phyloP scores from a whole-genome alignment of 768 basidiomycete genomes.

The Epithele typhae region DNA sequence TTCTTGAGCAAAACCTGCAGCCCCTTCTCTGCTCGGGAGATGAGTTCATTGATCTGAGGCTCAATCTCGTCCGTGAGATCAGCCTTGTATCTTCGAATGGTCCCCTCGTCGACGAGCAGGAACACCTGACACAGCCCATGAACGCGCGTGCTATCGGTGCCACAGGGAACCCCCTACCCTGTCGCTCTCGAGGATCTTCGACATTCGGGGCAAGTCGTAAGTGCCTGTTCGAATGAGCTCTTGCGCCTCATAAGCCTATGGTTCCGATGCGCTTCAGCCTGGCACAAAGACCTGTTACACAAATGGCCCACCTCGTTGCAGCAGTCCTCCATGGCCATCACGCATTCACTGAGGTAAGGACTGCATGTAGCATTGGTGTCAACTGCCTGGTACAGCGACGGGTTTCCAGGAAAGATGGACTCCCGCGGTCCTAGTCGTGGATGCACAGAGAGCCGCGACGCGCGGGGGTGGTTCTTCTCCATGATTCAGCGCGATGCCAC shows the following conservation, averaged over 20 bases:
- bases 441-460: slow-evolving; percentile 47
- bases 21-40: slow-evolving; percentile 67
- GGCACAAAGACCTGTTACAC: too few species aligned
- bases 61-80: slow-evolving; percentile 78
- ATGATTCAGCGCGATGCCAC: slow-evolving; percentile 1
- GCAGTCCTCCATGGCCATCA: slow-evolving; percentile 74
- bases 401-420: slow-evolving; percentile 66
- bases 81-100: slow-evolving; percentile 68
- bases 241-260: slow-evolving; percentile 65
- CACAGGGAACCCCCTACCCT: slow-evolving; percentile 42
- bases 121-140: slow-evolving; percentile 50
- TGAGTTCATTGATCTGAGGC: slow-evolving; percentile 72
- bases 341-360: slow-evolving; percentile 70
- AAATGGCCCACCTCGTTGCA: slow-evolving; percentile 66
- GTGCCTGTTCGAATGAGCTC: slow-evolving; percentile 66
- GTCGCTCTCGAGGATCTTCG: slow-evolving; percentile 61
- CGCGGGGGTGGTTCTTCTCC: slow-evolving; percentile 24
- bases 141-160: not conserved
- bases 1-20: slow-evolving; percentile 57
- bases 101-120: slow-evolving; percentile 66
- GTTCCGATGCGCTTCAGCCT: not conserved
- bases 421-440: slow-evolving; percentile 43
- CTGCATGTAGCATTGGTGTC: slow-evolving; percentile 66
- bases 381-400: slow-evolving; percentile 53
- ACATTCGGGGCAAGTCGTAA: slow-evolving; percentile 67